Evolutionary conservation across 2,329 filamentous ascomycete species (phyloP), one percentile per base, ranked within the genome.

Genomic region (Epichloe brachyelytri): DNA sequence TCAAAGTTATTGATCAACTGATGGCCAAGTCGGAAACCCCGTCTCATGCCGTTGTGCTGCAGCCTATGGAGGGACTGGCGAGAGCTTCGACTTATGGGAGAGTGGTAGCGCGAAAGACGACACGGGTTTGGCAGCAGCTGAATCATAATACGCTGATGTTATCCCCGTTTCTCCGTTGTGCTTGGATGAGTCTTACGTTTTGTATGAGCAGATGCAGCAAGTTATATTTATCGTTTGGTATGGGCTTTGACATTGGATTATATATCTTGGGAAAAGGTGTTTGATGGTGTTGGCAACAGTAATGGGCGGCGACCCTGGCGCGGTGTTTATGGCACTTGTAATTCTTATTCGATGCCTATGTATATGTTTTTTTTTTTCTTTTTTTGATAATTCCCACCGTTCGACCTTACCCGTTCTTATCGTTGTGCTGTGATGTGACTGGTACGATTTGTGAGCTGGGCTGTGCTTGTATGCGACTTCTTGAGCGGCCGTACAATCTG

Each of bases 71-170:
- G 49, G 76, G 45, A 76, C 77, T 0, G 78, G 74, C 40, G 77
- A 81, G 58, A 74, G 67, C 61, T 80, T 86, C 59, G 80, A 85
- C 58, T 72, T 87, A 15, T 86, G 83, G 82, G 83, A 86, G 65
- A 86, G 82, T 60, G 76, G 73, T 26, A 85, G 80, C 63, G 75
- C 76, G 26, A 78, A 79, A 56, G 83, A 80, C 46, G 82, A 79
- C 51, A 60, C 65, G 1, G 73, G 75, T 52, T 50, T 53, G n/a
- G 10, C 41, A n/a, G 45, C 47, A 43, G 51, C 57, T 1, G 60
- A 56, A 46, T 63, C 61, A 56, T 63, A 53, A 59, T 51, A 39
- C 3, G 37, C 20, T 22, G 40, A 0, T 38, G 3, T 38, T 6
- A 10, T 14, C 4, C 15, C 15, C 26, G 2, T 36, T 4, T 20